Evolutionary conservation across 139 green algal species (phyloP).

Genomic region (Chloropicon primus): DNA sequence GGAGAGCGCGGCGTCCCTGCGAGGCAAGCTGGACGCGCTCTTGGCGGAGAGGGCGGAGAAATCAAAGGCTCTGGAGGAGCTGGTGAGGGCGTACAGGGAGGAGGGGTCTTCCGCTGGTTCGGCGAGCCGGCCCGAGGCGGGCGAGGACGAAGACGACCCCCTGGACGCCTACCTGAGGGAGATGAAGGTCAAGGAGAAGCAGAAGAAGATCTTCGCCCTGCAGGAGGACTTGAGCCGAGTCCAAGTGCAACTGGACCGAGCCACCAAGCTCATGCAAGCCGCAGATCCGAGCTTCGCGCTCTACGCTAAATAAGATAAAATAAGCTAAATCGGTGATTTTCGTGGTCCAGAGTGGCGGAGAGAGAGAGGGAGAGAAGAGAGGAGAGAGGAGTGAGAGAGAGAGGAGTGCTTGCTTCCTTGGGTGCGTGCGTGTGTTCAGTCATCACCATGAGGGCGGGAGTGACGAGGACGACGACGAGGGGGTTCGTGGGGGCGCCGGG

Average conservation of each 20-base stretch:
- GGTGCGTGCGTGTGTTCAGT: no score
- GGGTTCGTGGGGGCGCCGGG: no score
- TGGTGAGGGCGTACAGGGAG: conserved; percentile 2
- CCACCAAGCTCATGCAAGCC: conserved; percentile 40
- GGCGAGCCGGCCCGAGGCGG: background rate
- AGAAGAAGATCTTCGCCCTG: conserved; percentile 40
- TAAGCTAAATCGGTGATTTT: no score
- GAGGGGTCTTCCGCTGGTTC: background rate
- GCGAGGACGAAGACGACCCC: conserved; percentile 25
- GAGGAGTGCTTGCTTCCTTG: no score
- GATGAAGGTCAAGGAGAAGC: conserved; percentile 39
- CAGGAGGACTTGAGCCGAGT: conserved; percentile 29
- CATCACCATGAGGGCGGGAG: no score
- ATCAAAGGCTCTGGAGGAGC: conserved; percentile 11
- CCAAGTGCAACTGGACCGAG: conserved; percentile 33
- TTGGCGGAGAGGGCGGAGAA: conserved; percentile 19
- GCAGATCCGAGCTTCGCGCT: conserved; percentile 56
- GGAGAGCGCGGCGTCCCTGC: conserved; percentile 36
- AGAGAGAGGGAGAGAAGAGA: no score
- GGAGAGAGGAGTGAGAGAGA: no score
- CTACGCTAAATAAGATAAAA: no score
- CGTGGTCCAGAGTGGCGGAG: no score
- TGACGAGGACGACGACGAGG: no score
- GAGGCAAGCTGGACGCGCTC: conserved; percentile 38
- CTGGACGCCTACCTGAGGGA: conserved; percentile 64